These are phyloP conservation scores for Millerozyma acaciae DNA, from an alignment of 805 yeast genomes.

Conservation along the genomic window DNA sequence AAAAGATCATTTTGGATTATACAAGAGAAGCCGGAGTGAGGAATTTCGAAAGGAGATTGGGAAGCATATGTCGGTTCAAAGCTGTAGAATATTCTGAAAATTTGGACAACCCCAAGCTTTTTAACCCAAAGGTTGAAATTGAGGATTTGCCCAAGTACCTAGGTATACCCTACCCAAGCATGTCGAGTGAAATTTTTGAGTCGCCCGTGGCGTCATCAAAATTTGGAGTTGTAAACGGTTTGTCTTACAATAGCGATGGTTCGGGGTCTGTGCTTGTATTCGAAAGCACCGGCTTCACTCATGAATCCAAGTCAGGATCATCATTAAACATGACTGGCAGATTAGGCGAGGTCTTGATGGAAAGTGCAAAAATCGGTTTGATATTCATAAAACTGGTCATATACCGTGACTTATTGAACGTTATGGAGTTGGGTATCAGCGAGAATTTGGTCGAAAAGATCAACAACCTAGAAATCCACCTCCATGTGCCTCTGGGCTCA, in stretches of 20 bases:
- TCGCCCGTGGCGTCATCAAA: slow-evolving; percentile 45
- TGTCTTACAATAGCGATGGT: slow-evolving; percentile 84
- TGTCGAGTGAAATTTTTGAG: slow-evolving; percentile 31
- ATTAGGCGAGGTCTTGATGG: slow-evolving; percentile 75
- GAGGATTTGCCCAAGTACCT: slow-evolving; percentile 64
- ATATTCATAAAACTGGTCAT: slow-evolving; percentile 64
- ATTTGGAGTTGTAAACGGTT: slow-evolving; percentile 79
- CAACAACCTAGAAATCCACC: slow-evolving; percentile 52
- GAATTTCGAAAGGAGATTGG: slow-evolving; percentile 68
- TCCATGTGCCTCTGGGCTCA: slow-evolving; percentile 49
- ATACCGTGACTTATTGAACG: slow-evolving; percentile 26
- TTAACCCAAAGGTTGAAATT: slow-evolving; percentile 40
- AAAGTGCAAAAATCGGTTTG: slow-evolving; percentile 75
- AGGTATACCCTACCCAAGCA: slow-evolving; percentile 55
- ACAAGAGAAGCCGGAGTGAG: slow-evolving; percentile 88
- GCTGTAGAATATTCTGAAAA: slow-evolving; percentile 63
- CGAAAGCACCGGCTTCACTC: slow-evolving; percentile 69
- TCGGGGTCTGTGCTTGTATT: slow-evolving; percentile 77
- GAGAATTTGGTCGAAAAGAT: slow-evolving; percentile 39
- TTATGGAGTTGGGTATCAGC: slow-evolving; percentile 24
- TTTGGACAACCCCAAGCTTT: slow-evolving; percentile 20
- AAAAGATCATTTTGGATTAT: slow-evolving; percentile 60
- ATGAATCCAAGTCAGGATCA: slow-evolving; percentile 22
- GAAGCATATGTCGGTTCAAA: slow-evolving; percentile 73
- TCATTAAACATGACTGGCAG: slow-evolving; percentile 71